Evolutionary conservation across 371 early-diverging fungal genomes (phyloP), one percentile per base, ranked within the genome.

Genomic region (Sanchytrium tribonematis): DNA sequence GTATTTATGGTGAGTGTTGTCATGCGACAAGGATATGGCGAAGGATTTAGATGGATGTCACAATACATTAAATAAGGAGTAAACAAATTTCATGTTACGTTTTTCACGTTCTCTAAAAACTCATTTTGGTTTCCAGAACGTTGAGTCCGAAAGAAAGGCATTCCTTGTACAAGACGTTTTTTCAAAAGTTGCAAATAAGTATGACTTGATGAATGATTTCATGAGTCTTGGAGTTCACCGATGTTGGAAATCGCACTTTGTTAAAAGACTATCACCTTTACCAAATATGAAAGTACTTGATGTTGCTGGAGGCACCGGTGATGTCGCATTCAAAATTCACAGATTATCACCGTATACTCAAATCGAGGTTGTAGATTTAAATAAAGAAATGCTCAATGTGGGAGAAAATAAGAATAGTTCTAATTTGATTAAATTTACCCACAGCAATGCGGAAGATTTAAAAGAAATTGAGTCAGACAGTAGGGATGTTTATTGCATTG

Each of bases 231-330:
- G 96, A 30, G 77, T 95, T 29, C 95, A 95, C 74, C 83, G 95
- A 69, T 75, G 91, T 31, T 95, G 96, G 96, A 95, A 95, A 74
- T 89, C 90, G 74, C 84, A 89, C 72, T 88, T 89, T 72, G 86
- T 94, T 71, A 81, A 84, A 29, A 79, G 77, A 5, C 81, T 95
- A 80, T 85, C 89, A 1, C 94, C 97, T 2, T 80, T 83, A 1
- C 87, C 85, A 1, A 84, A 84, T 12, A 91, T 91, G 30, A 85
- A 83, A 70, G 80, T 96, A 5, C 76, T 96, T 30, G 97, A 96
- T 76, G 96, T 96, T 30, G 97, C 97, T 48, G 97, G 97, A 28
- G 97, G 97, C 66, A 95, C 97, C n/a, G 95, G 95, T 72, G 97
- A 96, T 74, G 91, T 96, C 75, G 92, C 95, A 0, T 83, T 91